Percentiles rank a stretch among this genome's conserved stretches.
Evolutionary conservation across 2,329 filamentous ascomycete genomes (phyloP).

Genomic region (Fusarium miscanthi): DNA sequence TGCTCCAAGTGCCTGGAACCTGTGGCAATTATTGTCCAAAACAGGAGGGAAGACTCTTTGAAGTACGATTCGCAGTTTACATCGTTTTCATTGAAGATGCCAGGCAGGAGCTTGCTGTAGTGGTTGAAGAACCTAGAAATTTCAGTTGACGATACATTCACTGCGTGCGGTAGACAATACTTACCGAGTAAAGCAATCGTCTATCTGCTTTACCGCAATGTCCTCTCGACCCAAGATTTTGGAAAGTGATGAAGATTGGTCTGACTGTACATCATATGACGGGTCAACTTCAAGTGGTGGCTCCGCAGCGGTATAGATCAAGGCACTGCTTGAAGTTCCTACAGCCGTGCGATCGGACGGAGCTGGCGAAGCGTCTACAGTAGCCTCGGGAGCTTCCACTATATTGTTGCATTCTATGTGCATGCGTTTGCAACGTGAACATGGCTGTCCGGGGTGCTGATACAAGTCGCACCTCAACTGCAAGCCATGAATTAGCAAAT

Average conservation of each 20-base stretch:
- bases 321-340: neutral
- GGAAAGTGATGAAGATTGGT: neutral
- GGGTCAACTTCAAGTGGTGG: neutral
- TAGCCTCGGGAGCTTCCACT: neutral
- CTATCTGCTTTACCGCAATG: neutral
- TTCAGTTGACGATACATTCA: neutral
- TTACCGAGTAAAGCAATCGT: neutral
- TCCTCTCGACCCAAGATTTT: neutral
- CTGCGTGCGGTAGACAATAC: neutral
- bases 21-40: conserved; percentile 2
- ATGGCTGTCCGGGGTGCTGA: neutral
- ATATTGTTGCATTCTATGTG: neutral
- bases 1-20: neutral
- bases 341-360: neutral
- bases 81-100: neutral
- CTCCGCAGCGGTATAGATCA: too few species aligned
- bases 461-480: neutral
- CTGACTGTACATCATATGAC: neutral
- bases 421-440: conserved; percentile 2
- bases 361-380: neutral
- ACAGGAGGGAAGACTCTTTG: neutral
- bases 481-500: neutral
- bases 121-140: neutral
- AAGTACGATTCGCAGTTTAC: neutral
- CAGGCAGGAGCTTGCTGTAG: neutral